A percentile compares a stretch with the other conserved stretches of the same genome.
Evolutionary conservation across 129 eudicot species (phyloP).

Genomic region (Helianthus annuus): HanXRQr2.0-SUNRISE NC_035445.2:30527913-30528412

Average conservation of each 20-base stretch:
- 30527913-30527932: neutral
- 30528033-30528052: too few species aligned
- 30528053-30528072: too few species aligned
- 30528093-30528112: too few species aligned
- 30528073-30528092: too few species aligned
- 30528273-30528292: constrained; percentile 63
- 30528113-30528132: too few species aligned
- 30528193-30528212: too few species aligned
- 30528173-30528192: too few species aligned
- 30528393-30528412: constrained; percentile 90
- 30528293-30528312: constrained; percentile 69
- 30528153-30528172: too few species aligned
- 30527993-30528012: neutral
- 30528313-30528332: constrained; percentile 92
- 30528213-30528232: neutral
- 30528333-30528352: constrained; percentile 93
- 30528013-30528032: too few species aligned
- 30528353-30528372: constrained; percentile 96
- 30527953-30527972: constrained; percentile 9
- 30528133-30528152: too few species aligned
- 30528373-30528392: constrained; percentile 95
- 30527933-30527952: constrained; percentile 25
- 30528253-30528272: constrained; percentile 79
- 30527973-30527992: constrained; percentile 17
- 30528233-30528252: neutral